phyloP scores from a whole-genome alignment of 2,329 filamentous ascomycete genomes.

The Trichoderma sp. region DNA sequence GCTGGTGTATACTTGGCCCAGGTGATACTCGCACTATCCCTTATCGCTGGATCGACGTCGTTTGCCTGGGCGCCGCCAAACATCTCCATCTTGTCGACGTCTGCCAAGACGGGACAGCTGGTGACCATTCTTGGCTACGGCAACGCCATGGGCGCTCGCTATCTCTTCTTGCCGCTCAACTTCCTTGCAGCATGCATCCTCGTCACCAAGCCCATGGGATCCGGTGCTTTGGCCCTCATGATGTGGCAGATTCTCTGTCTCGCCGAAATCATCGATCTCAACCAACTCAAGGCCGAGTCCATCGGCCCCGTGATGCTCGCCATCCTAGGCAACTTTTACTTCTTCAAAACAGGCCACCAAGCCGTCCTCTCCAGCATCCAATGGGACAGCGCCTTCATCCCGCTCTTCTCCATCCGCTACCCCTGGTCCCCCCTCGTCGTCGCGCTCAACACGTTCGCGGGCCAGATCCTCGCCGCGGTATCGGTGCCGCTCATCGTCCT shows the following conservation, averaged over 20 bases:
- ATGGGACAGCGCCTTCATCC: conserved; percentile 95
- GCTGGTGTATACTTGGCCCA: conserved; percentile 78
- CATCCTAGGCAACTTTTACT: conserved; percentile 90
- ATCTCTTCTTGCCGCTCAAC: conserved; percentile 79
- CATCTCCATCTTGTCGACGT: conserved; percentile 66
- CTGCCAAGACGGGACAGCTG: conserved; percentile 47
- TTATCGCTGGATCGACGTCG: conserved; percentile 81
- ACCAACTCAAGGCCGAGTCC: conserved; percentile 62
- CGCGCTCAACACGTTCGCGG: conserved; percentile 82
- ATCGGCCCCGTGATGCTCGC: conserved; percentile 84
- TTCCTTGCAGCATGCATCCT: conserved; percentile 75
- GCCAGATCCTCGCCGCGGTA: conserved; percentile 79
- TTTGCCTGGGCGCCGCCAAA: conserved; percentile 86
- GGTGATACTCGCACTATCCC: conserved; percentile 72
- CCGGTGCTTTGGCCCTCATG: conserved; percentile 77
- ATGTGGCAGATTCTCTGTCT: conserved; percentile 86
- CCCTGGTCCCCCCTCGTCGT: conserved; percentile 87
- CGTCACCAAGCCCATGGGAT: conserved; percentile 92
- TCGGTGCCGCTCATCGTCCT: conserved; percentile 79
- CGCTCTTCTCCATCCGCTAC: conserved; percentile 78
- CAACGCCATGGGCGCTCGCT: conserved; percentile 90
- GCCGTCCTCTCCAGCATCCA: conserved; percentile 85
- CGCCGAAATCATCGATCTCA: conserved; percentile 64
- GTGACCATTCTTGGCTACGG: conserved; percentile 87
- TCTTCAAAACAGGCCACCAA: conserved; percentile 97